Evolutionary conservation across 2,329 filamentous ascomycete species (phyloP), one percentile per base, ranked within the genome.

Genomic region (Samsoniella hepiali): DNA sequence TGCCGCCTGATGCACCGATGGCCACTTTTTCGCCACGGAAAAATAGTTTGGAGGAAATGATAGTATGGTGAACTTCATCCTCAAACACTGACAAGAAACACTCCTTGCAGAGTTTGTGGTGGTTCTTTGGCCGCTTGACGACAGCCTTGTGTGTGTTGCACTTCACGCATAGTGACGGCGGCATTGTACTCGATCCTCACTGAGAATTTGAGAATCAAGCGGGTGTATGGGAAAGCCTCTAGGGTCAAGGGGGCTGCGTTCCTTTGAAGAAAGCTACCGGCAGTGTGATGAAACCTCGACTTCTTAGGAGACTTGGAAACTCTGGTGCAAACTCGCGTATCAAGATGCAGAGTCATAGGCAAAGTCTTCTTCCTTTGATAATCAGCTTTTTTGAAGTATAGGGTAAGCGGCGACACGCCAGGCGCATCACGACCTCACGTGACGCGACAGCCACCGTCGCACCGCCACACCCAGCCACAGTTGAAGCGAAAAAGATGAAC

Each of bases 1-100:
- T 99, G 69, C 95, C 95, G 62, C 95, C 95, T 1, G 93, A 97
- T 56, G 96, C 95, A 50, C 95, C 96, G 71, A 99, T 97, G 8
- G 95, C 96, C 45, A 99, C 85, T 65, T 85, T 87, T 74, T 99
- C 95, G 64, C 94, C 94, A 1, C 84, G 87, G 51, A 82, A 81
- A 76, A 99, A 99, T 17, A 99, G 84, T n/a, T 83, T 79, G 22
- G 90, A 91, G 2, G 89, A 86, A 32, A 84, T 88, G 71, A 99
- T 96, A 5, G 95, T 98, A 72, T 96, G 90, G 74, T 98, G 93
- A 55, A 97, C 88, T 79, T 99, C 95, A 66, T 90, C 86, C 76
- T 99, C 95, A 72, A 99, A 99, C 53, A 95, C 84, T 11, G 79
- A 71, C 62, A 97, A 86, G 76, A 99, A 99, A 77, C 95, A 99